Conservation (phyloP, 345 rosid species). For the Nasturtium officinale region DNA sequence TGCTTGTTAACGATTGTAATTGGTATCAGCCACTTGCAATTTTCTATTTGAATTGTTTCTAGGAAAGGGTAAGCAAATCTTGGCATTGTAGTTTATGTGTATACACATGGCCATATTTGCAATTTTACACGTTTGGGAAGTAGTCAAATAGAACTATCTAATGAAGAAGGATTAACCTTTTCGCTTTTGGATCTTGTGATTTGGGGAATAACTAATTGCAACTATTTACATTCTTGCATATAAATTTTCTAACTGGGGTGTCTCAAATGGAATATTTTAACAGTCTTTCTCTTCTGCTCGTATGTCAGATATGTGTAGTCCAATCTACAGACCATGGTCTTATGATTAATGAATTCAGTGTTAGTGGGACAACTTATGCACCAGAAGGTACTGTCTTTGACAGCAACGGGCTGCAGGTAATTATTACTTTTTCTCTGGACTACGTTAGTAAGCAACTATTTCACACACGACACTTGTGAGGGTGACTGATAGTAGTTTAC, state of each 20-base stretch:
- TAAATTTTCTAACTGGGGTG: not conserved
- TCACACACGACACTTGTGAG: constrained; percentile 1
- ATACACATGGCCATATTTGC: constrained; percentile 10
- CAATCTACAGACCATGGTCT: constrained; percentile 74
- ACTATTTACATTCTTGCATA: constrained; percentile 8
- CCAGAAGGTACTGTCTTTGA: constrained; percentile 90
- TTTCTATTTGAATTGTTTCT: constrained; percentile 10
- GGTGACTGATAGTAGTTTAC: constrained; percentile 14
- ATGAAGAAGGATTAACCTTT: constrained; percentile 4
- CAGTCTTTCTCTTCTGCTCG: constrained; percentile 25
- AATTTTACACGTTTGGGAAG: constrained; percentile 7
- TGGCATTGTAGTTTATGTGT: constrained; percentile 16
- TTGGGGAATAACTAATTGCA: constrained; percentile 15
- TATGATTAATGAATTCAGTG: constrained; percentile 66
- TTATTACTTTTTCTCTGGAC: constrained; percentile 23
- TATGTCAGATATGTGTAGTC: constrained; percentile 79
- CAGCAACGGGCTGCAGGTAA: constrained; percentile 70
- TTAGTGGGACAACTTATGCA: constrained; percentile 94
- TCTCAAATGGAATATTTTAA: constrained; percentile 6
- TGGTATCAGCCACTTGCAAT: constrained; percentile 19
- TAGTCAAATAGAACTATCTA: constrained; percentile 14
- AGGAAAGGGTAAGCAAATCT: constrained; percentile 8
- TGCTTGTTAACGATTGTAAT: constrained; percentile 13
- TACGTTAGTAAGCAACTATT: constrained; percentile 18
- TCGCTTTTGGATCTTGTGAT: constrained; percentile 17